These are phyloP conservation scores for Candida sp. DNA, from an alignment of 1,139 yeast species.

Conservation along the genomic window DNA sequence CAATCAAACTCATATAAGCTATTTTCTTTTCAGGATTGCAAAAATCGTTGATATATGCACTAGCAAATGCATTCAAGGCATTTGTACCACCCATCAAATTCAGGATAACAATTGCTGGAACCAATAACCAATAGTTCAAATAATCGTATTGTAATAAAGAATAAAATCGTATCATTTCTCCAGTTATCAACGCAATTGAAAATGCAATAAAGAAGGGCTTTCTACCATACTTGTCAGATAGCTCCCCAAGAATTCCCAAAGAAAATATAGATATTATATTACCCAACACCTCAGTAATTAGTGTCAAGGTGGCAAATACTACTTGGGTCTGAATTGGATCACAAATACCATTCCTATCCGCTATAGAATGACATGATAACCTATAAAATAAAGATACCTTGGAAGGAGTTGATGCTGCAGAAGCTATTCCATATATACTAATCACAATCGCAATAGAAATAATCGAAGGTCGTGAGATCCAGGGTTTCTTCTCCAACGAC, in stretches of 20 bases:
- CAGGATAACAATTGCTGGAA: slow-evolving; percentile 17
- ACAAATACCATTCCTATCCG: slow-evolving; percentile 16
- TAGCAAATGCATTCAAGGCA: slow-evolving; percentile 46
- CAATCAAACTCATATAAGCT: slow-evolving; percentile 50
- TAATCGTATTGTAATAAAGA: slow-evolving; percentile 26
- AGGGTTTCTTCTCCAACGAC: slow-evolving; percentile 26
- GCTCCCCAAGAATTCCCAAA: slow-evolving; percentile 48
- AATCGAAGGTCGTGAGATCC: slow-evolving; percentile 34
- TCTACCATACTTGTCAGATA: slow-evolving; percentile 65
- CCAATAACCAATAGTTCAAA: slow-evolving; percentile 28
- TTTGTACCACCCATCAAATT: slow-evolving; percentile 42
- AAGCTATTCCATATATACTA: slow-evolving; percentile 22
- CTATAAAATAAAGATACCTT: slow-evolving; percentile 23
- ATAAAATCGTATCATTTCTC: slow-evolving; percentile 20
- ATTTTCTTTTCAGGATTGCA: slow-evolving; percentile 54
- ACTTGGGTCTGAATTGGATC: slow-evolving; percentile 33
- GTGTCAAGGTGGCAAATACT: slow-evolving; percentile 26
- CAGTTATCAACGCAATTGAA: slow-evolving; percentile 20
- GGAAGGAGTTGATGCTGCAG: slow-evolving; percentile 25
- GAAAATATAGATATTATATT: slow-evolving; percentile 29
- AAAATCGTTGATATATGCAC: slow-evolving; percentile 63
- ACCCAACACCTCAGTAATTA: slow-evolving; percentile 17
- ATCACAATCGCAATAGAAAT: slow-evolving; percentile 22
- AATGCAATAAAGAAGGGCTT: slow-evolving; percentile 39
- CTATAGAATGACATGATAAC: slow-evolving; percentile 30